Base-by-base conservation (phyloP, 2,329 filamentous ascomycete species). In the Alternaria arborescens region DNA sequence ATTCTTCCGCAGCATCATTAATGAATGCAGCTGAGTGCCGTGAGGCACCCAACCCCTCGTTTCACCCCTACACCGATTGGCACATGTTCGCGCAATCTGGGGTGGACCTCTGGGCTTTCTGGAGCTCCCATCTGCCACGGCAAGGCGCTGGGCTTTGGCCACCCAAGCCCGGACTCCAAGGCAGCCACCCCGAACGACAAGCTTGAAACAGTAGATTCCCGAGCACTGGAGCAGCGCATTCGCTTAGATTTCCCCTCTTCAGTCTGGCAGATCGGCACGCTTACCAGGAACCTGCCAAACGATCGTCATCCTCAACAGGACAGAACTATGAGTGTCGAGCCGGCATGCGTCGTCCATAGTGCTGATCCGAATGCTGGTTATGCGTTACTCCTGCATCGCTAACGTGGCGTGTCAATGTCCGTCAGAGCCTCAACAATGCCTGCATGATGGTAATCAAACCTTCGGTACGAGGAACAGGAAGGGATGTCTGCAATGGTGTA, bases 1-100 rank as follows among this genome's bases (percentile, higher is more conserved):
- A 63, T 62, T 73, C 66, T 68, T 66, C 68, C 71, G 64, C 62
- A 55, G 52, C 69, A 64, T 57, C 60, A 57, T 70, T 64, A 63
- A 71, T 71, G 61, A 69, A 65, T 48, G 41, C 60, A 58, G 51
- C 59, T 58, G 61, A 65, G 42, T 64, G 61, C 58, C 52, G 32
- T 30, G 28, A 30, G 28, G 28, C 32, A 44, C 42, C 60, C 56
- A 60, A 38, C 55, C 57, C 59, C 63, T 63, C 61, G 67, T 71
- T 68, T 69, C 67, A 67, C 46, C 61, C 66, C 64, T 55, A 67
- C 43, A 58, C 61, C 61, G 52, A 54, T 60, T 52, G 56, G 62
- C 60, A 65, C 57, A 55, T 56, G 66, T 66, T 67, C 64, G 44
- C 58, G 55, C 60, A 63, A 65, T 64, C 41, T 60, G 58, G 60